Conservation (phyloP, 2,329 filamentous ascomycete species). For the Ascochyta koolunga region DNA sequence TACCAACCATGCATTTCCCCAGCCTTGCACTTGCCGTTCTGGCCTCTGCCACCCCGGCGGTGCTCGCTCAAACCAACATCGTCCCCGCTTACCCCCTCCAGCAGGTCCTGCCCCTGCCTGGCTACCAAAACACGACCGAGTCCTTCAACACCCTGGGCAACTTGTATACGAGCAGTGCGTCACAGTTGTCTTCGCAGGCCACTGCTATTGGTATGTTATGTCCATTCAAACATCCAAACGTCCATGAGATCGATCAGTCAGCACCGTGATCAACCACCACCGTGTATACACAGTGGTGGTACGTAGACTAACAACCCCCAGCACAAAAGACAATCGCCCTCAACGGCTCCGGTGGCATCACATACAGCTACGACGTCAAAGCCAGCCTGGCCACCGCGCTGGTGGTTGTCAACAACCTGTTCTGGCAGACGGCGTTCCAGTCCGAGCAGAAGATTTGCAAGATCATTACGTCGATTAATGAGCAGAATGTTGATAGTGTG, state of each 20-base stretch:
- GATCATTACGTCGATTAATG: conserved; percentile 3
- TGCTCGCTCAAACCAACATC: no score
- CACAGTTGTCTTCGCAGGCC: neutral
- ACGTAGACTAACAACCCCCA: neutral
- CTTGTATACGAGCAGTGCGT: neutral
- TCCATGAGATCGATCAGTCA: no score
- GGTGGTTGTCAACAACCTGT: neutral
- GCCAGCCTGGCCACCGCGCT: neutral
- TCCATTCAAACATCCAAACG: no score
- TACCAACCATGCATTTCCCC: no score
- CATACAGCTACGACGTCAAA: neutral
- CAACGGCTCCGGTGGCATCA: neutral
- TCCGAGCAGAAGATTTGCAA: conserved; percentile 1
- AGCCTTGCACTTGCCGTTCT: no score
- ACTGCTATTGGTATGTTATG: neutral
- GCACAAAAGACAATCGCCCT: neutral
- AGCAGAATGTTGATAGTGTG: conserved; percentile 4
- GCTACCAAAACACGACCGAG: conserved; percentile 1
- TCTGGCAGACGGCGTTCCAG: neutral
- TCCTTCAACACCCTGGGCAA: neutral
- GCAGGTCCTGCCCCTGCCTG: neutral
- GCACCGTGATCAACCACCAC: no score
- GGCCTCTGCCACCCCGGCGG: no score
- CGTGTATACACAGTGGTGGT: no score
- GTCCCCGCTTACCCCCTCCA: neutral